Percentiles rank a stretch among this genome's conserved stretches.
Evolutionary conservation across 2,329 filamentous ascomycete genomes (phyloP).

Genomic region (Verticillium tricorpus): DNA sequence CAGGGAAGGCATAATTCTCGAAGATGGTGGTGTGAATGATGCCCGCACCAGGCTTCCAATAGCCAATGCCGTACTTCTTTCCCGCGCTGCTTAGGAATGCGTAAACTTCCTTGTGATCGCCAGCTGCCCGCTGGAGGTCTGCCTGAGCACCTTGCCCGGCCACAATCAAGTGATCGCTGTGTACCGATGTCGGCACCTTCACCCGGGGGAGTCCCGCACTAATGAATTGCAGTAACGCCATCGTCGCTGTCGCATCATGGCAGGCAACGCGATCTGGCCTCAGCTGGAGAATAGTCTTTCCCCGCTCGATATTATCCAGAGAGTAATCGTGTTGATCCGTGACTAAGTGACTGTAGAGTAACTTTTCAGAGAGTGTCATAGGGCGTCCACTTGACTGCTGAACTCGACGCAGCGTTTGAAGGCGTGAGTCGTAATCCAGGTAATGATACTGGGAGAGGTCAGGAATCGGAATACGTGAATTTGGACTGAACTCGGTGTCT

Average conservation of each 20-base stretch:
- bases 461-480: background rate
- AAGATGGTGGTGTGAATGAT: slow-evolving; percentile 35
- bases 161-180: slow-evolving; percentile 33
- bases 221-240: slow-evolving; percentile 37
- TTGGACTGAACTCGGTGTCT: background rate
- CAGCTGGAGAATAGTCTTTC: slow-evolving; percentile 30
- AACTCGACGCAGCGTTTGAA: slow-evolving; percentile 12
- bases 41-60: slow-evolving; percentile 30
- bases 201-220: slow-evolving; percentile 32
- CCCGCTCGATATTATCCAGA: slow-evolving; percentile 25
- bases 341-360: slow-evolving; percentile 31
- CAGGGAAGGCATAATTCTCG: slow-evolving; percentile 32
- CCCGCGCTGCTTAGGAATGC: slow-evolving; percentile 31
- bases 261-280: slow-evolving; percentile 34
- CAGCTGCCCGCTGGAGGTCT: slow-evolving; percentile 20
- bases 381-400: slow-evolving; percentile 18
- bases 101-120: slow-evolving; percentile 31
- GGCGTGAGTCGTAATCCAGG: slow-evolving; percentile 13
- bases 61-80: slow-evolving; percentile 40
- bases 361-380: slow-evolving; percentile 30
- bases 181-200: slow-evolving; percentile 31
- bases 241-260: slow-evolving; percentile 36
- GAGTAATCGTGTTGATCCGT: slow-evolving; percentile 19
- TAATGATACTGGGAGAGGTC: slow-evolving; percentile 6
- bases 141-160: slow-evolving; percentile 23